phyloP scores from a whole-genome alignment of 805 yeast species.

The Ogataea dorogensis region DNA sequence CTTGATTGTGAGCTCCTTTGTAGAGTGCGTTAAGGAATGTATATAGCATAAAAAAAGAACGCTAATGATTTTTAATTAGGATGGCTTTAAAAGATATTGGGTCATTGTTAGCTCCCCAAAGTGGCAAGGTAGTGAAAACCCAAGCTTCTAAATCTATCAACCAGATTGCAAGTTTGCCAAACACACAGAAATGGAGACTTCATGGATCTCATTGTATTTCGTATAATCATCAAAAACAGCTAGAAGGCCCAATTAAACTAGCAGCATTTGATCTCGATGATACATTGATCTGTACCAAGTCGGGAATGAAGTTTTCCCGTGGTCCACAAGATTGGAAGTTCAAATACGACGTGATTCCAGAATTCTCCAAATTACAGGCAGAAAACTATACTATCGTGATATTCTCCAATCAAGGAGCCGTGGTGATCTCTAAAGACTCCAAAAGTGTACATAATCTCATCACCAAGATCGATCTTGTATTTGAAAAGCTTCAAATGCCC shows the following conservation, averaged over 20 bases:
- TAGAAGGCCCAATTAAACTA: slow-evolving; percentile 33
- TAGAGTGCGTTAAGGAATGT: slow-evolving; percentile 44
- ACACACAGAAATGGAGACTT: slow-evolving; percentile 4
- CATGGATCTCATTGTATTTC: slow-evolving; percentile 17
- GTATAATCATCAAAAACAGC: slow-evolving; percentile 4
- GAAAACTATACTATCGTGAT: slow-evolving; percentile 47
- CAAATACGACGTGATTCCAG: slow-evolving; percentile 33
- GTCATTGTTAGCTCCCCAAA: neutral
- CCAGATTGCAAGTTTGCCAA: too few species aligned
- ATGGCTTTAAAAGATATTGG: slow-evolving; percentile 2
- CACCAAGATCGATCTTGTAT: slow-evolving; percentile 40
- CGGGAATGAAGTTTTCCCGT: slow-evolving; percentile 57
- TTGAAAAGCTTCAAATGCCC: slow-evolving; percentile 26
- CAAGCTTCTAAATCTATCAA: too few species aligned
- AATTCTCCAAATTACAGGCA: slow-evolving; percentile 24
- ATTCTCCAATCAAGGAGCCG: slow-evolving; percentile 85
- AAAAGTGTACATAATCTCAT: slow-evolving; percentile 41
- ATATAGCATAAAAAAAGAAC: slow-evolving; percentile 12
- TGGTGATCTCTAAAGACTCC: slow-evolving; percentile 39
- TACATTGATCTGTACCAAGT: slow-evolving; percentile 66
- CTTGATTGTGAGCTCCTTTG: slow-evolving; percentile 78
- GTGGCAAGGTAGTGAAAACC: too few species aligned
- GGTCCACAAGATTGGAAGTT: slow-evolving; percentile 75
- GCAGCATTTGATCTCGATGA: slow-evolving; percentile 87
- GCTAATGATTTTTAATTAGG: slow-evolving; percentile 4